Conservation (phyloP, 1,139 yeast genomes). For the Keqinozyma sinolaborantium region DNA sequence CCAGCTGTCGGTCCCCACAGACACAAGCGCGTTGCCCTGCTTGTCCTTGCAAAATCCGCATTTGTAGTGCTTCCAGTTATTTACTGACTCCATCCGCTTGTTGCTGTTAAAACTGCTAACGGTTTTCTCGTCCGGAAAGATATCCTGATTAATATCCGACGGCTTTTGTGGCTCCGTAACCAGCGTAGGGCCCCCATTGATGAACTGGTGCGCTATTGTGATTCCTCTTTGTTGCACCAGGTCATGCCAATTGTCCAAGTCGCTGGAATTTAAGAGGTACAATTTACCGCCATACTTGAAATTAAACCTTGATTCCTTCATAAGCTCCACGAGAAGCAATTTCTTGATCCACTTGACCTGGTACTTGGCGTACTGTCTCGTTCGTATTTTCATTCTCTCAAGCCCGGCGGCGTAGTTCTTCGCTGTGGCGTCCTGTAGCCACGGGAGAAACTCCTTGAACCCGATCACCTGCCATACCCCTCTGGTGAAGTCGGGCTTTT, state of each 20-base stretch:
- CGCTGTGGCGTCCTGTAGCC: slow-evolving; percentile 39
- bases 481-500: slow-evolving; percentile 51
- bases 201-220: slow-evolving; percentile 39
- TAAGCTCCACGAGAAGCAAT: slow-evolving; percentile 60
- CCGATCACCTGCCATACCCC: slow-evolving; percentile 98
- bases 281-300: slow-evolving; percentile 60
- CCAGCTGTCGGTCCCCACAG: slow-evolving; percentile 77
- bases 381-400: slow-evolving; percentile 76
- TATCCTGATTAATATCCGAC: slow-evolving; percentile 22
- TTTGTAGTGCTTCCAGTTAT: slow-evolving; percentile 63
- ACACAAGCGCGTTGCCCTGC: slow-evolving; percentile 52
- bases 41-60: slow-evolving; percentile 68
- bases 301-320: slow-evolving; percentile 44
- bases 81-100: slow-evolving; percentile 33
- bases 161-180: slow-evolving; percentile 40
- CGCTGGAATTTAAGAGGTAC: slow-evolving; percentile 74
- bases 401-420: slow-evolving; percentile 43
- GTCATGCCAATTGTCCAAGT: slow-evolving; percentile 55
- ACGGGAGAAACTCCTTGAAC: slow-evolving; percentile 87
- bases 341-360: slow-evolving; percentile 94
- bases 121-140: slow-evolving; percentile 24
- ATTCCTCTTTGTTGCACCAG: slow-evolving; percentile 57
- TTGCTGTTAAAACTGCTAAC: slow-evolving; percentile 26
- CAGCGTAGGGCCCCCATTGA: slow-evolving; percentile 23
- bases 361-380: slow-evolving; percentile 81